Evolutionary conservation across 108 stramenopile genomes (phyloP).

Genomic region (Pseudonitzschia multistriata): DNA sequence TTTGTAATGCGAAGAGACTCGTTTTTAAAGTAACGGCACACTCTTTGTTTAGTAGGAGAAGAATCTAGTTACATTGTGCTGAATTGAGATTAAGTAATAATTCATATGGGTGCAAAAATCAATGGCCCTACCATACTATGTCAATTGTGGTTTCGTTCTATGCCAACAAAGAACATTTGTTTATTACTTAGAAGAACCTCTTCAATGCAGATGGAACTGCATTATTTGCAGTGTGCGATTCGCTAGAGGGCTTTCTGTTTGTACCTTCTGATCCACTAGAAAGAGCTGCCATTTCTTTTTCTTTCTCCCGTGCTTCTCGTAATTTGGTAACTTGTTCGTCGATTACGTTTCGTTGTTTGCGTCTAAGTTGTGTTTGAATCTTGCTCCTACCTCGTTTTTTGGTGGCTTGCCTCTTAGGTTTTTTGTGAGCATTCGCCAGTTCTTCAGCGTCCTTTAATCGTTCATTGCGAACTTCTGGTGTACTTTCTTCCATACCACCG

Average conservation of each 20-base stretch:
- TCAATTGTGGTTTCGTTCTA: no score
- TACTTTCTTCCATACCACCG: conserved; percentile 81
- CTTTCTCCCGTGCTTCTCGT: conserved; percentile 66
- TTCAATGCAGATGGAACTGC: conserved; percentile 9
- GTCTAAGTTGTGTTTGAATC: conserved; percentile 90
- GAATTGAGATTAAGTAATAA: no score
- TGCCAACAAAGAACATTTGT: no score
- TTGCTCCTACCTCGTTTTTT: conserved; percentile 95
- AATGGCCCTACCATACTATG: no score
- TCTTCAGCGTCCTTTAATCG: conserved; percentile 58
- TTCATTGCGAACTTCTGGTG: conserved; percentile 53
- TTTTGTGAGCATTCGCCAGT: conserved; percentile 62
- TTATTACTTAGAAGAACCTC: conserved; percentile 14
- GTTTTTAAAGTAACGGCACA: no score
- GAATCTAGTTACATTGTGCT: no score
- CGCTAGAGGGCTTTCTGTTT: not conserved
- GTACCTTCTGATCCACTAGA: not conserved
- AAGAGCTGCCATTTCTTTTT: conserved; percentile 34
- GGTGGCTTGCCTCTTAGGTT: conserved; percentile 80
- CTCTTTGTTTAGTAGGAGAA: no score
- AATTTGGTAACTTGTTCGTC: conserved; percentile 78
- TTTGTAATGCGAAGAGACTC: no score
- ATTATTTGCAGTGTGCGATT: not conserved
- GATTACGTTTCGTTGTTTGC: conserved; percentile 91
- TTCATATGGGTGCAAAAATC: no score